phyloP scores from a whole-genome alignment of 225 moss, liverwort and hornwort species.

The Thuidium tamariscinum region DNA sequence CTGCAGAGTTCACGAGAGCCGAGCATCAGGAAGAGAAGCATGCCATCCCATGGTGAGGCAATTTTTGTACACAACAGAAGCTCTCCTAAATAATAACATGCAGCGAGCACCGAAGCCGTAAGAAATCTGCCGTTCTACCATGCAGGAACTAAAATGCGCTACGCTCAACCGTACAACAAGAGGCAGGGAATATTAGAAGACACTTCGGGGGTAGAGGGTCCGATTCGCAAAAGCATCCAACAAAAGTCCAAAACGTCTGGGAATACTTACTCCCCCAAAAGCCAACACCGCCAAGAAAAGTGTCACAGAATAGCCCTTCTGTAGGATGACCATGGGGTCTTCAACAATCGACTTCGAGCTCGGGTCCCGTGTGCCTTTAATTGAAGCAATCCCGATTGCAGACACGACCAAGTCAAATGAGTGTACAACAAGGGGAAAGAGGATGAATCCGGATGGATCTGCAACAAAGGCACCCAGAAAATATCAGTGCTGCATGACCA shows the following conservation, averaged over 20 bases:
- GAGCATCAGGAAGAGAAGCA: neutral
- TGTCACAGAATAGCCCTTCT: constrained; percentile 91
- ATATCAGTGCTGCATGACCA: neutral
- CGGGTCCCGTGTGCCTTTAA: constrained; percentile 84
- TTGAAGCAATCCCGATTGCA: constrained; percentile 82
- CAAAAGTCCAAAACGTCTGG: neutral
- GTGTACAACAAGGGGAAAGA: constrained; percentile 96
- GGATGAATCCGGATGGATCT: constrained; percentile 98
- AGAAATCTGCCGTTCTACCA: neutral
- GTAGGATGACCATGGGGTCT: constrained; percentile 93
- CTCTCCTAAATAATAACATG: neutral
- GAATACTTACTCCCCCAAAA: constrained; percentile 76
- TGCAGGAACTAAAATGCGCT: neutral
- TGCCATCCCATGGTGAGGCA: neutral
- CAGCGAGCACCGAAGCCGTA: neutral
- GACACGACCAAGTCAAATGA: constrained; percentile 95
- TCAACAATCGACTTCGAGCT: constrained; percentile 67
- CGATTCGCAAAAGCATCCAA: neutral
- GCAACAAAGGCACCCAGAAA: neutral
- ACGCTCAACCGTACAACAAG: neutral
- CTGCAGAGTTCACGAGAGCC: constrained; percentile 17
- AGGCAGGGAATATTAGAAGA: neutral
- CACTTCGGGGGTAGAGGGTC: neutral
- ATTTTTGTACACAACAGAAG: neutral
- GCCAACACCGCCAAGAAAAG: constrained; percentile 83